Conservation (phyloP, 2,329 filamentous ascomycete species). For the Pseudogymnoascus sp. region DNA sequence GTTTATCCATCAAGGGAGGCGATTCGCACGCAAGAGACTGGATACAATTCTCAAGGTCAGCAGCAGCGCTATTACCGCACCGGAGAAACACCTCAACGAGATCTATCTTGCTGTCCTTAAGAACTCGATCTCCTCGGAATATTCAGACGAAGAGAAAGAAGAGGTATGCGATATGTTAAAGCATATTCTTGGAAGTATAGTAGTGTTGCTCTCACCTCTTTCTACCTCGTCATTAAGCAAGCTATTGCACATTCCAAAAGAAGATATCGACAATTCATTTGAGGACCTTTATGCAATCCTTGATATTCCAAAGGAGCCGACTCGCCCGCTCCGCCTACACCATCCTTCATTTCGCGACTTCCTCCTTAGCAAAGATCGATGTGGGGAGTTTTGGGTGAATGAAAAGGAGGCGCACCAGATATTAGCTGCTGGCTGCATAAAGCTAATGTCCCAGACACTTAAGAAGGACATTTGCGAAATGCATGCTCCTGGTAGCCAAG, state of each 20-base stretch:
- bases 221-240: background rate
- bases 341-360: no score
- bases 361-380: no score
- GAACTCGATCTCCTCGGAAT: no score
- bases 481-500: slow-evolving; percentile 14
- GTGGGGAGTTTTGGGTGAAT: slow-evolving; percentile 20
- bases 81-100: no score
- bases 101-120: no score
- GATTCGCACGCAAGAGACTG: no score
- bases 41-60: no score
- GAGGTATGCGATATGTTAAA: no score
- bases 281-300: background rate
- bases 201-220: slow-evolving; percentile 13
- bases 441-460: slow-evolving; percentile 24
- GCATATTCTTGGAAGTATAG: slow-evolving; percentile 15
- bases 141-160: no score
- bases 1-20: no score
- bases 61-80: no score
- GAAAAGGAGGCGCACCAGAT: slow-evolving; percentile 28
- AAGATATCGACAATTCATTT: slow-evolving; percentile 26
- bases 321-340: slow-evolving; percentile 23
- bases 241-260: slow-evolving; percentile 30
- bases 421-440: slow-evolving; percentile 28
- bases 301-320: slow-evolving; percentile 16
- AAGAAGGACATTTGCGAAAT: slow-evolving; percentile 28